phyloP scores from a whole-genome alignment of 1,284 basidiomycete genomes.

The Cystobasidium slooffiae region DNA sequence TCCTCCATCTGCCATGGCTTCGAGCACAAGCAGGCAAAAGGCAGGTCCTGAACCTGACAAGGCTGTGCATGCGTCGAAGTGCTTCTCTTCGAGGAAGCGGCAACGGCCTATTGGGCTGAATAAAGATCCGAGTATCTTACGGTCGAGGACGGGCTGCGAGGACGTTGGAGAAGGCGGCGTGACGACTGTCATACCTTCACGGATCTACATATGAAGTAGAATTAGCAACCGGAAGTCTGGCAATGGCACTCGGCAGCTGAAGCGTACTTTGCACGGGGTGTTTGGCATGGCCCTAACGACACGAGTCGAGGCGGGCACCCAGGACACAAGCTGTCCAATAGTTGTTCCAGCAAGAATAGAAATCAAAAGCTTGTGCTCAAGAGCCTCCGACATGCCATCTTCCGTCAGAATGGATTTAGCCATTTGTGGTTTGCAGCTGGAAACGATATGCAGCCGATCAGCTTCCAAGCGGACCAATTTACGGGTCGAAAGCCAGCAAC shows the following conservation, averaged over 20 bases:
- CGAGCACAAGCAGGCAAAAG: constrained; percentile 93
- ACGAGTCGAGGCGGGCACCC: constrained; percentile 76
- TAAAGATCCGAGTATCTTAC: constrained; percentile 82
- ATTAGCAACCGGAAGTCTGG: not conserved
- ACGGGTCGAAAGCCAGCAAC: constrained; percentile 51
- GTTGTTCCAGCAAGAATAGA: constrained; percentile 96
- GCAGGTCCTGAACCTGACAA: constrained; percentile 95
- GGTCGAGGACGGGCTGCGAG: constrained; percentile 65
- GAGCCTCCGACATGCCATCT: constrained; percentile 80
- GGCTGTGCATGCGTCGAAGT: constrained; percentile 98
- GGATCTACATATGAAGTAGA: constrained; percentile 66
- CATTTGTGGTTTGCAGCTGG: constrained; percentile 91
- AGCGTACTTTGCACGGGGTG: constrained; percentile 86
- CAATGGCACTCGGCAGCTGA: not conserved
- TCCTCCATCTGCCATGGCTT: constrained; percentile 98
- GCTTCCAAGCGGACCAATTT: constrained; percentile 16
- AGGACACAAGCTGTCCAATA: constrained; percentile 74
- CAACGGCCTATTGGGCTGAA: constrained; percentile 94
- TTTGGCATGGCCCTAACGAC: constrained; percentile 98
- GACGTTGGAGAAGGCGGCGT: constrained; percentile 66
- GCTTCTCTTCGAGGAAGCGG: constrained; percentile 91
- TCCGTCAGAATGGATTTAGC: constrained; percentile 76
- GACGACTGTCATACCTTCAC: constrained; percentile 95
- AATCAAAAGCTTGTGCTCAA: constrained; percentile 87
- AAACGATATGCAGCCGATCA: not conserved